Evolutionary conservation across 1,284 basidiomycete species (phyloP).

Genomic region (Sanghuangporus weigelae): DNA sequence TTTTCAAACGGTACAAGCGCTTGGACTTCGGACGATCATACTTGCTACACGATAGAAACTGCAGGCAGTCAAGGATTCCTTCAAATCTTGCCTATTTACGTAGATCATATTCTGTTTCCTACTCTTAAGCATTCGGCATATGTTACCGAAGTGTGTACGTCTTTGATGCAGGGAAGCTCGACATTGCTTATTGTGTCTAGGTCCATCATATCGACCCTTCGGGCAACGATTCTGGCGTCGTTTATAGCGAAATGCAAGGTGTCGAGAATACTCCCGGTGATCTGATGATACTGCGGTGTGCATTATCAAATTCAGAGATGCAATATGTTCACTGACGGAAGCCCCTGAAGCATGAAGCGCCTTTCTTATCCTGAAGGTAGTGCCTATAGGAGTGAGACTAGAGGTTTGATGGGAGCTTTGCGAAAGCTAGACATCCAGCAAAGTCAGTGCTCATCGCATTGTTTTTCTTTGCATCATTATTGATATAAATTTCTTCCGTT

Average conservation of each 20-base stretch:
- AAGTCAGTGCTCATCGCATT: constrained; percentile 49
- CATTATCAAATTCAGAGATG: constrained; percentile 9
- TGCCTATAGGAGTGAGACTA: constrained; percentile 95
- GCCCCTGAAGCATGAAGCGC: constrained; percentile 59
- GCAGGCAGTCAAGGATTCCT: constrained; percentile 96
- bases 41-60: constrained; percentile 96
- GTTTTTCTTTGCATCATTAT: not conserved
- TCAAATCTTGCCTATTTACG: constrained; percentile 89
- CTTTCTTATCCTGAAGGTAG: constrained; percentile 78
- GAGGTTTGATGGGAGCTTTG: constrained; percentile 91
- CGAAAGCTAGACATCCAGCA: constrained; percentile 85
- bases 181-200: constrained; percentile 32
- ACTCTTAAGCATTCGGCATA: constrained; percentile 91
- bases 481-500: not conserved
- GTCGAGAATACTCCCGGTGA: constrained; percentile 90
- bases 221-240: constrained; percentile 93
- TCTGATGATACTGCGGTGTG: constrained; percentile 81
- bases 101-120: constrained; percentile 97
- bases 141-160: constrained; percentile 71
- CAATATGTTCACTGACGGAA: not conserved
- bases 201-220: constrained; percentile 90
- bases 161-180: constrained; percentile 1
- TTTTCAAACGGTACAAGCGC: constrained; percentile 92
- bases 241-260: constrained; percentile 98
- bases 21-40: constrained; percentile 84